Evolutionary conservation across 306 rosid species (phyloP), one percentile per base, ranked within the genome.

Genomic region (Spatholobus suberectus): DNA sequence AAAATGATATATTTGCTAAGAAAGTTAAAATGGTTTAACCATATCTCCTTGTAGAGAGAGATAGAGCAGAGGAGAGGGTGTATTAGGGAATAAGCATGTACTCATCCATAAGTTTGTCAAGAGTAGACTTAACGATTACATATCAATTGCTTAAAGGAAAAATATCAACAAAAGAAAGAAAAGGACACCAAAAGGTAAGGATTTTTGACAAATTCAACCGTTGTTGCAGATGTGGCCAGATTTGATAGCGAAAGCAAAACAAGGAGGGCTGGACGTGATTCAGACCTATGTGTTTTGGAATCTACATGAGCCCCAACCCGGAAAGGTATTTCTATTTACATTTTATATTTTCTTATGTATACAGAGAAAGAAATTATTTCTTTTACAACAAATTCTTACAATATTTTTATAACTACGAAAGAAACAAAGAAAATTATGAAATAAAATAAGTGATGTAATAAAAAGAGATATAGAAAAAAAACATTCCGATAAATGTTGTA

Each of bases 261-360:
- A 88, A 79, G 99, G 99, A 26, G 99, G 97, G 3, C 1, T 96
- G 58, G 96, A 93, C n/a, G 98, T 92, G 15, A 94, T 96, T 76
- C 96, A 96, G 66, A 94, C 99, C 20, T 94, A 96, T 61, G 98
- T 96, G 54, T 96, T 96, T 80, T 94, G 99, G 99, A 92, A 96
- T 85, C 66, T 91, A 13, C 98, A 96, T 61, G 98, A 96, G 66
- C 96, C 93, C 35, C 90, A 81, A 59, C 92, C 85, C 5, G 94
- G 94, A 38, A 62, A 77, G 84, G 90, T 86, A 59, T 14, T 26
- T 41, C 37, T 11, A 1, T 5, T 24, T 44, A 34, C 32, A 68
- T 55, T 29, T n/a, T 1, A 11, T 18, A 43, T 9, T 0, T 57
- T 47, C 20, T 8, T 54, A 54, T 54, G 0, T 7, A 0, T 8